phyloP scores from a whole-genome alignment of 495 filamentous ascomycete species.

The Penicillium pancosmium region DNA sequence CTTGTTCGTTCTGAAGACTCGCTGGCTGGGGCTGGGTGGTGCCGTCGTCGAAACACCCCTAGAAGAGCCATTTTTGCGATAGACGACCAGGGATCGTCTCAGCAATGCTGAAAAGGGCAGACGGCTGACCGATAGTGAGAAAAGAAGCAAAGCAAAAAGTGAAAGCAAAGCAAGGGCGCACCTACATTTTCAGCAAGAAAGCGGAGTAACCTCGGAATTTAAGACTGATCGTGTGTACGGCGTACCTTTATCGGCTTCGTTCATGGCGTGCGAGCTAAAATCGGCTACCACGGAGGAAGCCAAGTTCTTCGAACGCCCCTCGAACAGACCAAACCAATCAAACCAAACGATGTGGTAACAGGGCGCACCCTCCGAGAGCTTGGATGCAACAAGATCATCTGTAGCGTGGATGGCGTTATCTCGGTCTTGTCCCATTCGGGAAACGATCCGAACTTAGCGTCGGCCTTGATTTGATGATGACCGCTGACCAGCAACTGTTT shows the following conservation, averaged over 20 bases:
- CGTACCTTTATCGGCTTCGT: background rate
- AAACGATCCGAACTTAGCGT: constrained; percentile 1
- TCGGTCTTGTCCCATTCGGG: constrained; percentile 1
- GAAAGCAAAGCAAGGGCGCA: background rate
- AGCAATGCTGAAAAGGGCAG: background rate
- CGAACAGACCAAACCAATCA: background rate
- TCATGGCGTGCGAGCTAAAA: constrained; percentile 1
- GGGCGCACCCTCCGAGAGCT: background rate
- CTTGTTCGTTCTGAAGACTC: background rate
- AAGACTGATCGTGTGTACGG: background rate
- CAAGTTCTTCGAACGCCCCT: background rate
- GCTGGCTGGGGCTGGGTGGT: background rate
- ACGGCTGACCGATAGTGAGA: background rate
- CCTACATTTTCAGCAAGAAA: background rate
- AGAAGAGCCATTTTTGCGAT: background rate
- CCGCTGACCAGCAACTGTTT: no score
- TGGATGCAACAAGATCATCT: constrained; percentile 4
- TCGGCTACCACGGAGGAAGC: background rate
- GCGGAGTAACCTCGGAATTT: background rate
- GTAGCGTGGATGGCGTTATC: constrained; percentile 31
- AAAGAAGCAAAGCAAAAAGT: background rate
- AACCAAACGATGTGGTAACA: background rate
- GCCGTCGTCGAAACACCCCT: background rate
- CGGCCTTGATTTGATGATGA: no score
- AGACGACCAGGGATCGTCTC: background rate